Base-by-base conservation (phyloP, 371 early-diverging fungal genomes). In the Nematocida major region DNA sequence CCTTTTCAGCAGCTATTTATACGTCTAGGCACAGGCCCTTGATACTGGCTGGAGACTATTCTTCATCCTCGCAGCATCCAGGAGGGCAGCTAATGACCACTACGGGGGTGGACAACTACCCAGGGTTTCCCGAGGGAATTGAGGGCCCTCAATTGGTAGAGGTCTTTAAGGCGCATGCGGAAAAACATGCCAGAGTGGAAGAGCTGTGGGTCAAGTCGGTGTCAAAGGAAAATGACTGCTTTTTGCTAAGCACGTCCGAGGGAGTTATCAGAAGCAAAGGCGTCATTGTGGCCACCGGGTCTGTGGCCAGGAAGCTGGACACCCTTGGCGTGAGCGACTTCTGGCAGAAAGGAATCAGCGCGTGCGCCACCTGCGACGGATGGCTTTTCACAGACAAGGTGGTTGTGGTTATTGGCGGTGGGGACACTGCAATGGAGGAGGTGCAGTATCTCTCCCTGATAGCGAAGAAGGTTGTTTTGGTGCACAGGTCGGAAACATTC, bases 361-460 rank as follows among this genome's bases (percentile, higher is more conserved):
- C 98, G 22, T 97, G 98, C 84, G 98, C 98, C 49, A 95, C 95
- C 40, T 97, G 98, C 88, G 98, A 97, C 85, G 98, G 90, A 18
- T 94, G 93, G 69, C 91, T 90, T 20, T 92, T 95, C 77, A 95
- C 93, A 87, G 89, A 91, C 69, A 89, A 93, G 86, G 90, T 89
- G 47, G 70, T 86, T 36, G 86, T 83, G 57, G 95, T 97, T 30
- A 89, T 96, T 78, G 96, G 96, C 80, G 98, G 98, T 79, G 98
- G 98, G 73, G 98, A 97, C 86, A 91, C 94, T 80, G 98, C 98
- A 62, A 91, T 91, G 85, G 98, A 96, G 85, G 98, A 97, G 85
- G 92, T 94, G 40, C 89, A 90, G 43, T 96, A 91, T 87, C 87
- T 97, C 34, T 83, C 88, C 42, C 91, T 92, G 82, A 90, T 90